A percentile compares a stretch with the other conserved stretches of the same genome.
Conservation (phyloP, 805 yeast species). For the Kluyveromyces aestuarii region DNA sequence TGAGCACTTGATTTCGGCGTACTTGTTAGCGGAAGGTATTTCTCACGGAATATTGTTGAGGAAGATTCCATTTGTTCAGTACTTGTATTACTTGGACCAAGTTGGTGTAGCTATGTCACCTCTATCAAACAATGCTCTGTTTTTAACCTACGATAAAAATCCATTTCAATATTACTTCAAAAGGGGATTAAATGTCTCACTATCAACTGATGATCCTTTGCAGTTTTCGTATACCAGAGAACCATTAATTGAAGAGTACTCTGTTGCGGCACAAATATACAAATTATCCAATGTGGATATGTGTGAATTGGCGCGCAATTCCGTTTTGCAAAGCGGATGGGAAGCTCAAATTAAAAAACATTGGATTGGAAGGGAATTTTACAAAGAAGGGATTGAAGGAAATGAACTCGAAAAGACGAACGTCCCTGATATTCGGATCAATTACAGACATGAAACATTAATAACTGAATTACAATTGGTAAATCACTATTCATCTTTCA, state of each 20-base stretch:
- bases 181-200: slow-evolving; percentile 87
- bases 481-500: slow-evolving; percentile 40
- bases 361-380: slow-evolving; percentile 76
- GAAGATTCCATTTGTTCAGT: slow-evolving; percentile 91
- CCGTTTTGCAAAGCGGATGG: slow-evolving; percentile 91
- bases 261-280: slow-evolving; percentile 97
- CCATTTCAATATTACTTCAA: slow-evolving; percentile 89
- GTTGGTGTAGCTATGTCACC: slow-evolving; percentile 99
- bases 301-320: slow-evolving; percentile 93
- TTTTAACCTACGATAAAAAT: slow-evolving; percentile 91
- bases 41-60: slow-evolving; percentile 92
- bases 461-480: slow-evolving; percentile 62
- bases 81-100: slow-evolving; percentile 86
- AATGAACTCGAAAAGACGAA: slow-evolving; percentile 90
- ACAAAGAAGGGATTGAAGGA: slow-evolving; percentile 57
- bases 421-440: slow-evolving; percentile 82
- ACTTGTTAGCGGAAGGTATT: slow-evolving; percentile 81
- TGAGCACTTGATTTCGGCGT: slow-evolving; percentile 88
- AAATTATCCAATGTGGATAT: slow-evolving; percentile 90
- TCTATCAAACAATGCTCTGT: slow-evolving; percentile 88
- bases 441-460: slow-evolving; percentile 76
- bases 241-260: slow-evolving; percentile 93
- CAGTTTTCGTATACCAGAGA: slow-evolving; percentile 96
- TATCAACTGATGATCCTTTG: slow-evolving; percentile 95
- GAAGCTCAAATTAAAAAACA: slow-evolving; percentile 79